These are phyloP conservation scores for Xylaria nigripes DNA, from an alignment of 495 filamentous ascomycete species.

Conservation along the genomic window DNA sequence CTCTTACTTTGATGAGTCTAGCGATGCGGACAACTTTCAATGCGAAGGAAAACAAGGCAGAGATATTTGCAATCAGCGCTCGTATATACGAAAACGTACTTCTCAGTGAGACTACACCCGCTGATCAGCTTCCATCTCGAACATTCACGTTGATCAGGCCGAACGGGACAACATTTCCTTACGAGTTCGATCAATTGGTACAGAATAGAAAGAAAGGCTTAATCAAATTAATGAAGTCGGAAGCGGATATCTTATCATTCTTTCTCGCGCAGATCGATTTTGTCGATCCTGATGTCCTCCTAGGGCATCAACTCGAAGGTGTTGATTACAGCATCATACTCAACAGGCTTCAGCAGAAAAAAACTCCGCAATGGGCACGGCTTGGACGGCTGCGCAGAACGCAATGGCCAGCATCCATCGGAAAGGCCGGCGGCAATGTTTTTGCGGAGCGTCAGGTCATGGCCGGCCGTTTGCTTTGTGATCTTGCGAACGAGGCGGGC, in stretches of 20 bases:
- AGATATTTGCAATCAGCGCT: conserved; percentile 83
- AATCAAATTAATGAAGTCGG: conserved; percentile 71
- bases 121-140: conserved; percentile 79
- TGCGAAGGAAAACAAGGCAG: conserved; percentile 89
- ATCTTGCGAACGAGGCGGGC: conserved; percentile 92
- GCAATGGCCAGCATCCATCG: conserved; percentile 83
- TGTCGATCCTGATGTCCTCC: conserved; percentile 84
- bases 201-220: conserved; percentile 54
- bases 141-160: conserved; percentile 91
- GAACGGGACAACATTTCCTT: conserved; percentile 61
- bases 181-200: conserved; percentile 72
- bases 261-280: conserved; percentile 82
- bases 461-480: conserved; percentile 82
- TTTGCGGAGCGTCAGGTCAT: conserved; percentile 87
- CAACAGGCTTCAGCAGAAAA: conserved; percentile 79
- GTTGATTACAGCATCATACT: conserved; percentile 90
- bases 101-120: conserved; percentile 75
- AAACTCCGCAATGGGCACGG: conserved; percentile 85
- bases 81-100: conserved; percentile 87
- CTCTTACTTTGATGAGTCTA: conserved; percentile 89
- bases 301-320: conserved; percentile 94
- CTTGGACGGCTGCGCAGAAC: conserved; percentile 77
- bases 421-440: conserved; percentile 76
- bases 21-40: conserved; percentile 83
- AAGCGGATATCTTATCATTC: conserved; percentile 72